A percentile compares a stretch with the other conserved stretches of the same genome.
These are phyloP conservation scores for Cryptococcus sp. DNA, from an alignment of 1,284 basidiomycete genomes.

Conservation along the genomic window DNA sequence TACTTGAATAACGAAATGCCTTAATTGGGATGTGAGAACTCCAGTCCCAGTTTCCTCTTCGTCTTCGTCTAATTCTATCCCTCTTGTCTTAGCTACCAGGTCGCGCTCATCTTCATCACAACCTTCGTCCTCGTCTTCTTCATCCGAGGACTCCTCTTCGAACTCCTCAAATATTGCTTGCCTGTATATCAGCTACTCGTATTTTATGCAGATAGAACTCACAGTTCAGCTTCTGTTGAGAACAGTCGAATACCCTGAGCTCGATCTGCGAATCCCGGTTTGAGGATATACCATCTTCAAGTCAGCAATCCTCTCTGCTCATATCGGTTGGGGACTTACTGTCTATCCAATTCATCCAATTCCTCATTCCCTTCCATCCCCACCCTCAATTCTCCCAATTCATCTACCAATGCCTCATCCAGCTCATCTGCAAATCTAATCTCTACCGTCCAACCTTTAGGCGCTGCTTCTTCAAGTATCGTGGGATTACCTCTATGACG, in stretches of 20 bases:
- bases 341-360: conserved; percentile 35
- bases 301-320: background rate
- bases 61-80: conserved; percentile 14
- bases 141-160: conserved; percentile 56
- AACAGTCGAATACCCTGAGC: conserved; percentile 94
- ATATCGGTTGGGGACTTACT: conserved; percentile 41
- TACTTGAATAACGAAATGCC: conserved; percentile 96
- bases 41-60: conserved; percentile 53
- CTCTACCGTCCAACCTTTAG: conserved; percentile 82
- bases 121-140: conserved; percentile 19
- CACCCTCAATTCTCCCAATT: conserved; percentile 79
- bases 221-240: conserved; percentile 66
- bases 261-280: conserved; percentile 95
- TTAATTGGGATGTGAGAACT: conserved; percentile 78
- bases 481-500: conserved; percentile 31
- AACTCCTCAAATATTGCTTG: conserved; percentile 78
- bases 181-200: conserved; percentile 12
- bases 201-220: conserved; percentile 9
- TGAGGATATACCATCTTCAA: conserved; percentile 75
- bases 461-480: conserved; percentile 53
- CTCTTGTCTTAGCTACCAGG: conserved; percentile 1
- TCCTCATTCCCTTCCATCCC: conserved; percentile 54
- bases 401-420: conserved; percentile 89
- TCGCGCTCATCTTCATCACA: conserved; percentile 29
- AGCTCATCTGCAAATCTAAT: conserved; percentile 90